Base-by-base conservation (phyloP, 2,329 filamentous ascomycete genomes). In the Pseudocercospora vitis region DNA sequence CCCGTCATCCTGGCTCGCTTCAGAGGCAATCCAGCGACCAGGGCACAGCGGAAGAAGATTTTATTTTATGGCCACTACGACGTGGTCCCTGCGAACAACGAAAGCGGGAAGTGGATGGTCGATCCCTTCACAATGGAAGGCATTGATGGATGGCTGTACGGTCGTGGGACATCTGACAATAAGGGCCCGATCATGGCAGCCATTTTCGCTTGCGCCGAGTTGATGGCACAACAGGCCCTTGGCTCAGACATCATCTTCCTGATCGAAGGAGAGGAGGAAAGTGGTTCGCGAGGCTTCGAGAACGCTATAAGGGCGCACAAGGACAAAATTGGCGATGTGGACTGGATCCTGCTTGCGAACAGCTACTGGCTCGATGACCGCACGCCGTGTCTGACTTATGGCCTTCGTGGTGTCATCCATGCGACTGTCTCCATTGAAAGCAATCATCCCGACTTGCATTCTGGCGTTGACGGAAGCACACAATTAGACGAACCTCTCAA, bases 1-100 rank as follows among this genome's bases (percentile, higher is more conserved):
- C 94, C 94, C 0, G 86, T 99, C n/a, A 91, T 99, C 0, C 87
- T 88, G 62, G 94, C 94, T 33, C 88, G 86, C 55, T 99, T 99
- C 69, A 82, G 83, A 39, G 91, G 87, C 3, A 94, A 85, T 71
- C 83, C 80, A 56, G 79, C 83, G 8, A 81, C 84, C 1, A 75
- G 82, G 0, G 79, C 81, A 21, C 77, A 82, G 21, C 82, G 89
- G 14, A 96, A 94, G 73, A 91, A 89, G 24, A 89, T 97, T 7
- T 76, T 99, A 0, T 99, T 99, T 70, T 99, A 99, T 67, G 94
- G 95, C 0, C 94, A 99, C 70, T 99, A 99, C 75, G 94, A 99
- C 68, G 91, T 99, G 2, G 94, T 99, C 3, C 83, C 91, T 0
- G 94, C 94, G 0, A 90, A 96, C 61, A 85, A 87, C 31, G 88